Evolutionary conservation across 768 basidiomycete species (phyloP).

Genomic region (Pleurotus ostreatus): DNA sequence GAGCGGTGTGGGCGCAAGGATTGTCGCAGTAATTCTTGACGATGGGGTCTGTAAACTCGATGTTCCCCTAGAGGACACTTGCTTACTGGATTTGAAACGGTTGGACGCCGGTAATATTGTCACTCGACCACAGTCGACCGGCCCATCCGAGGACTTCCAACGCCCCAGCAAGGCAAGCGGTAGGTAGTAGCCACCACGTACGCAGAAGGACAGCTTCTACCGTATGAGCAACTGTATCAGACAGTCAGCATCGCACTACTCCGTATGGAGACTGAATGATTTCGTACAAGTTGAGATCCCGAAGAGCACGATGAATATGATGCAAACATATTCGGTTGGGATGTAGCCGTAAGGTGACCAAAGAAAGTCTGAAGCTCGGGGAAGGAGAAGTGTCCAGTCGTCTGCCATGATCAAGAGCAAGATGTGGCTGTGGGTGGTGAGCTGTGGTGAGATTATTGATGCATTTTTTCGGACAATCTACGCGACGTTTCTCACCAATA

Average conservation of each 20-base stretch:
- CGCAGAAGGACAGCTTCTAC: slow-evolving; percentile 39
- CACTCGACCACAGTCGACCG: slow-evolving; percentile 49
- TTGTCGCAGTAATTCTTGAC: slow-evolving; percentile 36
- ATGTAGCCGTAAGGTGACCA: slow-evolving; percentile 27
- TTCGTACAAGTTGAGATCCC: slow-evolving; percentile 32
- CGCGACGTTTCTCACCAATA: no score
- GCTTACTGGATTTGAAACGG: slow-evolving; percentile 41
- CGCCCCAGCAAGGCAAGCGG: slow-evolving; percentile 40
- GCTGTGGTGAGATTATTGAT: no score
- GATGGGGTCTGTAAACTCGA: neutral
- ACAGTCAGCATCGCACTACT: neutral
- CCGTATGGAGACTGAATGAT: neutral
- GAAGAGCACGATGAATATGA: slow-evolving; percentile 32
- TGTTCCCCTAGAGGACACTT: neutral
- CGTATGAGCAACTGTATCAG: slow-evolving; percentile 37
- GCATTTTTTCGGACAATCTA: no score
- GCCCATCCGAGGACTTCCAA: slow-evolving; percentile 55
- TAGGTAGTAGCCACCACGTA: slow-evolving; percentile 51
- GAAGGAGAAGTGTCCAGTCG: neutral
- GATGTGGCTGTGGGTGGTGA: no score
- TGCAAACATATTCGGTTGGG: slow-evolving; percentile 30
- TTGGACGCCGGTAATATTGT: slow-evolving; percentile 14
- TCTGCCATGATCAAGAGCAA: no score
- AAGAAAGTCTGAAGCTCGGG: neutral
- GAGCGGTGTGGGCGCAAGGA: slow-evolving; percentile 53